Percentiles rank a stretch among this genome's conserved stretches.
Conservation (phyloP, 768 basidiomycete species). For the Lentinula guzmanii region DNA sequence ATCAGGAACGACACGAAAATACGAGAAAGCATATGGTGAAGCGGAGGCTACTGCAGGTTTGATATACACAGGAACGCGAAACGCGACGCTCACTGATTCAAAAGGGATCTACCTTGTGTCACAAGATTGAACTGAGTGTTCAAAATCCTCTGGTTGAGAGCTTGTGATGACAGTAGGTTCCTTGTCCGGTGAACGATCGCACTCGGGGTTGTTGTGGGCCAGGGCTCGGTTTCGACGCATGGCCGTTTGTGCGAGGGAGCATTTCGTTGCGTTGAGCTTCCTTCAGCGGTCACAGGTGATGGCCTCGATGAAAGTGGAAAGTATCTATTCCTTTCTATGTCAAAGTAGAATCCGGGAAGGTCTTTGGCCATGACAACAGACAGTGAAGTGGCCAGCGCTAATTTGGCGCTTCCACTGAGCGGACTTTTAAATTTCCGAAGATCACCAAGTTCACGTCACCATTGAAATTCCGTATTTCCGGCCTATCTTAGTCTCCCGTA, state of each 20-base stretch:
- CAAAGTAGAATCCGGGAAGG: conserved; percentile 55
- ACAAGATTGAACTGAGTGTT: no score
- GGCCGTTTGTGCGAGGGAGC: no score
- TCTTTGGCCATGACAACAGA: conserved; percentile 34
- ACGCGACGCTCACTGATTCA: background rate
- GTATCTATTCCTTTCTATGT: conserved; percentile 45
- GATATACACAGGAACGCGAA: background rate
- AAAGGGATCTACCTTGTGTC: background rate
- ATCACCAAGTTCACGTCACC: no score
- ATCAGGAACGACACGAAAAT: background rate
- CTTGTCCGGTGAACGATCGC: background rate
- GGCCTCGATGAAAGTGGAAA: conserved; percentile 45
- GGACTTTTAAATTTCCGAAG: no score
- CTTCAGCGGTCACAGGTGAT: conserved; percentile 2
- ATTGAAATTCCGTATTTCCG: no score
- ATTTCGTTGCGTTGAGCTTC: background rate
- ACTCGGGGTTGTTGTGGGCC: background rate
- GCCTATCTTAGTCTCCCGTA: no score
- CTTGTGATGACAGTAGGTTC: background rate
- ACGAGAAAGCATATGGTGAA: background rate
- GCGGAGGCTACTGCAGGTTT: background rate
- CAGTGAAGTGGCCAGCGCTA: background rate
- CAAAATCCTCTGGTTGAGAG: background rate
- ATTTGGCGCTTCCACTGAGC: no score
- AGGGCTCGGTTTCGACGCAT: background rate